A percentile compares a stretch with the other conserved stretches of the same genome.
These are phyloP conservation scores for Metarhizium sp. DNA, from an alignment of 2,329 filamentous ascomycete genomes.

Conservation along the genomic window DNA sequence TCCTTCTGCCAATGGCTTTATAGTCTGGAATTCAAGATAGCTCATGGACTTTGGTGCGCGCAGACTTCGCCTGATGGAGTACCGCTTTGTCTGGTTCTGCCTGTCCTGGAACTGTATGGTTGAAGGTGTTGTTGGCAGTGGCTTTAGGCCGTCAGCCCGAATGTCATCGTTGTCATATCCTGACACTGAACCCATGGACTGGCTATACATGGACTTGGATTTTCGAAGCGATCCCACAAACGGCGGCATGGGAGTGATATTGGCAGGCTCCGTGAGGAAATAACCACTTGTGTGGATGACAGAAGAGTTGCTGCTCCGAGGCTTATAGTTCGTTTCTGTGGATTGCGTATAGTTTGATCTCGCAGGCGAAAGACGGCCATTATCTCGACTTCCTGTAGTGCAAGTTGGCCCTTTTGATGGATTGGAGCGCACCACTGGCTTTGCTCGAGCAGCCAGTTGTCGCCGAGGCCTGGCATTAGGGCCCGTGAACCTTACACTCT, in stretches of 20 bases:
- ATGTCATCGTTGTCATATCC: constrained; percentile 1
- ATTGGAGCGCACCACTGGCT: constrained; percentile 2
- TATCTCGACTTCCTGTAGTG: neutral
- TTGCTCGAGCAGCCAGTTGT: constrained; percentile 19
- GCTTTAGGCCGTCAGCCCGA: constrained; percentile 5
- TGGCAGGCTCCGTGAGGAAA: neutral
- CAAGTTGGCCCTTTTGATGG: neutral
- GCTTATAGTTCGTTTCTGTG: neutral
- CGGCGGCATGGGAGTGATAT: constrained; percentile 25
- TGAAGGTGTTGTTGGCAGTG: constrained; percentile 4
- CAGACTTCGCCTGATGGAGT: constrained; percentile 14
- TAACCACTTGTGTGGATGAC: constrained; percentile 9
- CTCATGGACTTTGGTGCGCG: constrained; percentile 47
- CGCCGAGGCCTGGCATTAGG: constrained; percentile 20
- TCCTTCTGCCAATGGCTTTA: neutral
- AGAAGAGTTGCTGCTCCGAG: constrained; percentile 17
- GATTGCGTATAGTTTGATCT: neutral
- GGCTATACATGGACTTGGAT: constrained; percentile 44
- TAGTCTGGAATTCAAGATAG: constrained; percentile 26
- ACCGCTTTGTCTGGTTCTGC: constrained; percentile 18
- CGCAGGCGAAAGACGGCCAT: neutral
- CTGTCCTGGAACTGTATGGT: constrained; percentile 10
- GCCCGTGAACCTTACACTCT: constrained; percentile 47
- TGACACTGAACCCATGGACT: constrained; percentile 15
- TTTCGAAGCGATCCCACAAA: constrained; percentile 42